Conservation (phyloP, 768 basidiomycete species). For the Pleurotus salmoneostramineus region DNA sequence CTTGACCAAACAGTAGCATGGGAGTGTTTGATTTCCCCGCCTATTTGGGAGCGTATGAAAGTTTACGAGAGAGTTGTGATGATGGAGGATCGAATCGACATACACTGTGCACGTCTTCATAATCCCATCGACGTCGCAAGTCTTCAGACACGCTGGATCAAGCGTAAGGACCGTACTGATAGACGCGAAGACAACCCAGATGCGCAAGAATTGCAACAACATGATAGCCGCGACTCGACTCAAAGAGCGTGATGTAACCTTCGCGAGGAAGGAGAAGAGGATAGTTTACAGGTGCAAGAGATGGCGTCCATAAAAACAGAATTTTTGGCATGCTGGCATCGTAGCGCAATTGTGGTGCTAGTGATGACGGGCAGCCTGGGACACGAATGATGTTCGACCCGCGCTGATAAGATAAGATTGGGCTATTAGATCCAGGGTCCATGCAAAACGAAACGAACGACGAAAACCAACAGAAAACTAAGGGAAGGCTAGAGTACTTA, state of each 20-base stretch:
- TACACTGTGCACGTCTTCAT: conserved; percentile 5
- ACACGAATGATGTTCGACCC: not conserved
- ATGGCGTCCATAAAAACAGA: not conserved
- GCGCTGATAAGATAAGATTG: not conserved
- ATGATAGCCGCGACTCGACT: not conserved
- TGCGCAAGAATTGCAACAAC: not conserved
- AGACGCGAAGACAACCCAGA: not conserved
- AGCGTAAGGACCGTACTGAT: not conserved
- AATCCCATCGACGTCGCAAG: not conserved
- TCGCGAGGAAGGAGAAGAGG: not conserved
- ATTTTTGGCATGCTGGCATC: not conserved
- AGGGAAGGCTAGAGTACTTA: too few relatives aligned
- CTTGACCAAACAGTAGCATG: conserved; percentile 3
- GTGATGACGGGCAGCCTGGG: not conserved
- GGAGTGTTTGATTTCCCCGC: not conserved
- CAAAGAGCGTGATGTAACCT: not conserved
- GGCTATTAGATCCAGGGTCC: too few relatives aligned
- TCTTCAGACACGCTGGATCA: conserved; percentile 4
- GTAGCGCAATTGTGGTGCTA: not conserved
- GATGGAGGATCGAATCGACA: not conserved
- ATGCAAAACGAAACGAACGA: too few relatives aligned
- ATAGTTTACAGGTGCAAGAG: not conserved
- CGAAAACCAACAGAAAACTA: too few relatives aligned
- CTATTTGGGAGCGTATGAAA: not conserved
- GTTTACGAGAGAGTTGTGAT: not conserved